Conservation (phyloP, 148 eudicot species). For the Fagopyrum homotropicum region DNA sequence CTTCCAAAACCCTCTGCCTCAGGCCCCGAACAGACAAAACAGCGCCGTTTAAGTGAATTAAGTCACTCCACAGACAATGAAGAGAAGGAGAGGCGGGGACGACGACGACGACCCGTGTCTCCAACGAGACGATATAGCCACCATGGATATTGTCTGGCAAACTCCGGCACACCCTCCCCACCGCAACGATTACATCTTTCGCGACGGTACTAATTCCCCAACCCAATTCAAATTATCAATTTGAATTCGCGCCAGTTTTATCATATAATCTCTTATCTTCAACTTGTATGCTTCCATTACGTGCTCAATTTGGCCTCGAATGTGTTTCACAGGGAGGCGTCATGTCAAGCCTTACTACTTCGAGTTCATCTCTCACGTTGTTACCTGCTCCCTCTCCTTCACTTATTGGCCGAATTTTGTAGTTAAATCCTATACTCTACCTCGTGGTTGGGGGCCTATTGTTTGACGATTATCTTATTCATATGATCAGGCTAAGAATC, state of each 20-base stretch:
- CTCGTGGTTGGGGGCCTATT: not conserved
- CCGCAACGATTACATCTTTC: constrained; percentile 73
- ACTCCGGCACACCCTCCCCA: constrained; percentile 79
- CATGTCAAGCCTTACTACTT: constrained; percentile 90
- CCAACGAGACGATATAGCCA: not conserved
- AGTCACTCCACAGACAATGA: not conserved
- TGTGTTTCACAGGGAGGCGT: constrained; percentile 54
- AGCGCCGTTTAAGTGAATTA: not conserved
- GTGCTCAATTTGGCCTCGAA: constrained; percentile 9
- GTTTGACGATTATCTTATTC: not conserved
- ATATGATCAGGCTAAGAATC: constrained; percentile 35
- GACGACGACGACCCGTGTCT: not conserved
- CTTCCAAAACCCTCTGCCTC: too few species aligned
- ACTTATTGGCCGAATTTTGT: not conserved
- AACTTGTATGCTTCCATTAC: not conserved
- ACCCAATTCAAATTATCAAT: not conserved
- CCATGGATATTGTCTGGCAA: constrained; percentile 94
- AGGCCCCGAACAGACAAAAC: not conserved
- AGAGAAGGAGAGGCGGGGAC: constrained; percentile 5
- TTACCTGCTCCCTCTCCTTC: constrained; percentile 12
- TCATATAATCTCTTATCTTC: not conserved
- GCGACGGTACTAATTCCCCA: constrained; percentile 38
- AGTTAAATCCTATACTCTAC: not conserved
- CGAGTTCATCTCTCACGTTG: constrained; percentile 92
- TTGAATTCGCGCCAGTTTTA: not conserved